Percentiles rank a stretch among this genome's conserved stretches.
Conservation (phyloP, 441 rosid species). For the Melastoma candidum region DNA sequence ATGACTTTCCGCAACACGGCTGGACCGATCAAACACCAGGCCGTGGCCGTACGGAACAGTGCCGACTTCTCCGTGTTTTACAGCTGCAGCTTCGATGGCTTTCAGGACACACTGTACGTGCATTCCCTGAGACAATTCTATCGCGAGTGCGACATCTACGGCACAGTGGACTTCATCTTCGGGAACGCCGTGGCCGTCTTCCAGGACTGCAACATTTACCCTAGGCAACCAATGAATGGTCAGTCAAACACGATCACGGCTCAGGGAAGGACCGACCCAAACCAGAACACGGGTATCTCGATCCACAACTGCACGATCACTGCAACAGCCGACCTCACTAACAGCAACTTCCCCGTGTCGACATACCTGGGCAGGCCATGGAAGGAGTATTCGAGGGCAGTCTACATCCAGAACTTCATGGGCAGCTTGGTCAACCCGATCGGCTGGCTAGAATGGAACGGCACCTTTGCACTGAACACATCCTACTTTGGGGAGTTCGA, state of each 20-base stretch:
- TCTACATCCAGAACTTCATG: conserved; percentile 45
- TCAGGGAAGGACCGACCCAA: conserved; percentile 63
- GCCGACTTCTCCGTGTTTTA: conserved; percentile 61
- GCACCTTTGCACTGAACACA: conserved; percentile 45
- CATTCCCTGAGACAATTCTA: conserved; percentile 77
- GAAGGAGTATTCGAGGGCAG: conserved; percentile 70
- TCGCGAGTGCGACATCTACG: conserved; percentile 64
- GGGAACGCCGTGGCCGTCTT: no score
- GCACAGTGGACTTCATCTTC: conserved; percentile 63
- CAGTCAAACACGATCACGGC: conserved; percentile 69
- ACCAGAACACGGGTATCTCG: conserved; percentile 70
- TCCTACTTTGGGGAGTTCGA: conserved; percentile 59
- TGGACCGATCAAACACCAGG: conserved; percentile 63
- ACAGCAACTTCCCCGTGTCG: conserved; percentile 19
- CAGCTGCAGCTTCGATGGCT: conserved; percentile 72
- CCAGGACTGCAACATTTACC: no score
- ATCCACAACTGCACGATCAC: conserved; percentile 53
- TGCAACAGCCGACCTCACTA: conserved; percentile 42
- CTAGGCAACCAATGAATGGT: conserved; percentile 39
- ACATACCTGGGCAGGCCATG: conserved; percentile 79
- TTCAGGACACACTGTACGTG: conserved; percentile 67
- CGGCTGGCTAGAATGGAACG: conserved; percentile 78
- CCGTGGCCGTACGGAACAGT: conserved; percentile 52
- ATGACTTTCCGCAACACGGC: conserved; percentile 63
- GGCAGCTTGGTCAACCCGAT: conserved; percentile 39